These are phyloP conservation scores for Pseudevernia furfuracea DNA, from an alignment of 495 filamentous ascomycete genomes.

Conservation along the genomic window DNA sequence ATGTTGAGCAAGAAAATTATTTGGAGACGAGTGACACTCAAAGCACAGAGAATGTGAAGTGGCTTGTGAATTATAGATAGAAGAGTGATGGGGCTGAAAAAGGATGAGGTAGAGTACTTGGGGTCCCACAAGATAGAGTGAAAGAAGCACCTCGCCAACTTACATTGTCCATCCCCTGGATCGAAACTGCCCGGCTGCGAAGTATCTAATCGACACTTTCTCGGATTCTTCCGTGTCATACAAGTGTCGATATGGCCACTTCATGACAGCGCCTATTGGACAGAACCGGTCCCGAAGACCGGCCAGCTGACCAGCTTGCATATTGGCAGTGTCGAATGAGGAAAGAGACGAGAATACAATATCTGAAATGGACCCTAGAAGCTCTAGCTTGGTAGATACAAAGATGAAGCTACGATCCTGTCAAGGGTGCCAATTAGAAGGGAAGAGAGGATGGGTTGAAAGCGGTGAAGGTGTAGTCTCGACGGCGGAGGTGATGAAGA, in stretches of 20 bases:
- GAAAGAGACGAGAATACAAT: not conserved
- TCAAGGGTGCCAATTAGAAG: not conserved
- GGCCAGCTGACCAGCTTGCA: constrained; percentile 25
- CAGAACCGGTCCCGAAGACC: constrained; percentile 43
- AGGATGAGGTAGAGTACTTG: not conserved
- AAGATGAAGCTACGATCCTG: not conserved
- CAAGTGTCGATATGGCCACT: constrained; percentile 55
- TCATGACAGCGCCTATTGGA: constrained; percentile 50
- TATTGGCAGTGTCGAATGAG: constrained; percentile 1
- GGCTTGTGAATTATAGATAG: not conserved
- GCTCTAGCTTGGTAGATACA: not conserved
- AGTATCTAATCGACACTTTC: constrained; percentile 45
- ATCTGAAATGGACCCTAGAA: not conserved
- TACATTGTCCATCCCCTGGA: constrained; percentile 66
- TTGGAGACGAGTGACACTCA: not conserved
- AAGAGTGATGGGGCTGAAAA: not conserved
- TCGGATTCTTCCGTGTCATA: constrained; percentile 35
- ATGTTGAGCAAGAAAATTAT: not conserved
- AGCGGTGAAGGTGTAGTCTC: not conserved
- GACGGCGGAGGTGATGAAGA: not conserved
- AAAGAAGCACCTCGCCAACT: constrained; percentile 29
- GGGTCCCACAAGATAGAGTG: not conserved
- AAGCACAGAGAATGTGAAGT: not conserved
- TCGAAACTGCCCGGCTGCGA: constrained; percentile 52
- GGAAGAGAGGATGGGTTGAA: not conserved